Base-by-base conservation (phyloP, 768 basidiomycete genomes). In the Chalciporus sphaerocephalus region DNA sequence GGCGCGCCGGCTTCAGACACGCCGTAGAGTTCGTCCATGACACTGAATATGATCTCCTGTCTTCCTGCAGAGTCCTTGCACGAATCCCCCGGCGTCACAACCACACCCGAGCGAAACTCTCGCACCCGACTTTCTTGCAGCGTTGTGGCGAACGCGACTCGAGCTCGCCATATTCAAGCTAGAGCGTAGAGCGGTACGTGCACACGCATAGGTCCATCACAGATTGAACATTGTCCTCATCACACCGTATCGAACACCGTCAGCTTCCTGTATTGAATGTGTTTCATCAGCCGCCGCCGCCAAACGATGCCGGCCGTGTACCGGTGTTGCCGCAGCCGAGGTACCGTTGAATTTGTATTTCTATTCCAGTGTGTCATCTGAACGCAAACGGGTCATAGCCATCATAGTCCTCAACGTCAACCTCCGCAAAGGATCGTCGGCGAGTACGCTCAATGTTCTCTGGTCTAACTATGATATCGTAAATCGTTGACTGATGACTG, bases 121-220 rank as follows among this genome's bases (percentile, higher is more conserved):
- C 17, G 6, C 18, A 15, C 48, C 58, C 5, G 42, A 53, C 17
- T 48, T 51, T 22, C 38, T 59, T n/a, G 49, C 39, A 9, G 46
- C 40, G 9, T 44, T 59, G 13, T 59, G 58, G 57, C 42, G 39
- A 30, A 12, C 50, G 33, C 49, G 51, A 5, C 51, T 60, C 21
- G 48, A 57, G 24, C 38, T 48, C 3, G 58, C 49, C 5, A 51
- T 60, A 38, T 59, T 54, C 45, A 16, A 36, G 22, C 24, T 60
- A 4, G 58, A 60, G n/a, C 54, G 58, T 27, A 53, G 45, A 49
- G 54, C 46, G 47, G 58, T 60, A 42, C 9, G 58, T 60, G 32
- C 20, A 16, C 7, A 22, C 12, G 13, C 13, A 15, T 23, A 6
- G 5, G 32, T 21, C 18, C 13, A 15, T 6, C 28, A 30, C 5